Percentiles rank a stretch among this genome's conserved stretches.
These are phyloP conservation scores for Perkinsus olseni DNA, from an alignment of 169 alveolate species.

Conservation along the genomic window DNA sequence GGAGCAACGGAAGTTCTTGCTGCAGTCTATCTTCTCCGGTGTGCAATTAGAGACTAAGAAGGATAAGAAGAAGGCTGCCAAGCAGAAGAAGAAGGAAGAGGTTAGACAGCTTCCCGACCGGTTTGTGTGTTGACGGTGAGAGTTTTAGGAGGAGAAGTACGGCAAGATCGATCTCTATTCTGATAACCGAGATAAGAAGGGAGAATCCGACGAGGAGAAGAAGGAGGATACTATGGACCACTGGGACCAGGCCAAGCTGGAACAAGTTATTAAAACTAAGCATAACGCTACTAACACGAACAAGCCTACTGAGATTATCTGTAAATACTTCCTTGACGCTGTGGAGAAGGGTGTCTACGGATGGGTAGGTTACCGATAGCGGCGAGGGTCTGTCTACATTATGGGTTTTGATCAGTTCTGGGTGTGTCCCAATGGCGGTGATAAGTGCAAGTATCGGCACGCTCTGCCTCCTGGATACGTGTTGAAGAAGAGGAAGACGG, in stretches of 20 bases:
- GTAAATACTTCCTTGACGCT: conserved; percentile 91
- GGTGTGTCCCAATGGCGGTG: conserved; percentile 99
- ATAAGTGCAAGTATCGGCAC: conserved; percentile 92
- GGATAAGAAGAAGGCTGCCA: conserved; percentile 50
- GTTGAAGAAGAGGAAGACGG: conserved; percentile 36
- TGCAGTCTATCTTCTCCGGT: conserved; percentile 79
- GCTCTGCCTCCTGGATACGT: conserved; percentile 92
- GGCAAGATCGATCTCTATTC: conserved; percentile 82
- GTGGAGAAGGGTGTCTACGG: conserved; percentile 67
- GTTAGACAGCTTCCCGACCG: neutral
- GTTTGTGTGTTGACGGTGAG: neutral
- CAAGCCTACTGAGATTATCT: conserved; percentile 77
- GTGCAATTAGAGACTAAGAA: conserved; percentile 48
- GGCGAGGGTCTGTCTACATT: neutral
- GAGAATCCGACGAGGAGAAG: conserved; percentile 34
- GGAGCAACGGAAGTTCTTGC: conserved; percentile 81
- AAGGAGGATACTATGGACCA: conserved; percentile 49
- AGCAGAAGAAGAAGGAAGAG: conserved; percentile 21
- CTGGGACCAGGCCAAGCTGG: conserved; percentile 46
- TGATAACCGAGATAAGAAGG: conserved; percentile 80
- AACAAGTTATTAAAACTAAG: conserved; percentile 57
- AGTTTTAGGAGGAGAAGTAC: conserved; percentile 47
- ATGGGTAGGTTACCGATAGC: neutral
- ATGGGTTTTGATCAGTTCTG: conserved; percentile 95
- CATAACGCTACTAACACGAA: conserved; percentile 33